These are phyloP conservation scores for Arthrobotrys megalospora DNA, from an alignment of 2,329 filamentous ascomycete species.

Conservation along the genomic window DNA sequence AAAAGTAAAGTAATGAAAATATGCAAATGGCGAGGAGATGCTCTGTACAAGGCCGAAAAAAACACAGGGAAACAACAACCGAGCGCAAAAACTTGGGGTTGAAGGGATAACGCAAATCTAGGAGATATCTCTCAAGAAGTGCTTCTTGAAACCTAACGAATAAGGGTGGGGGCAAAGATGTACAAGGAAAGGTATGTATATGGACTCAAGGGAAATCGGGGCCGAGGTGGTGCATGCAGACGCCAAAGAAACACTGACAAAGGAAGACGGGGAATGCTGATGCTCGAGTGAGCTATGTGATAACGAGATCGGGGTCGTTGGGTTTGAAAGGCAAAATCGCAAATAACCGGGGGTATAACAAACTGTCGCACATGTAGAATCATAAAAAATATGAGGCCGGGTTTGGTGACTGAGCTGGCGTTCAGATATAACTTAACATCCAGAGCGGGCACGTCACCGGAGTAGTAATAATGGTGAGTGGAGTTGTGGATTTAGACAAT, in stretches of 20 bases:
- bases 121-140: slow-evolving; percentile 14
- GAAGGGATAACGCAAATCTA: slow-evolving; percentile 15
- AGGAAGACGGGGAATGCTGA: slow-evolving; percentile 45
- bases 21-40: slow-evolving; percentile 45
- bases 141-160: slow-evolving; percentile 15
- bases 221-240: slow-evolving; percentile 60
- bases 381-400: slow-evolving; percentile 15
- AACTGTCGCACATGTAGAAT: slow-evolving; percentile 39
- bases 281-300: slow-evolving; percentile 43
- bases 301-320: slow-evolving; percentile 33
- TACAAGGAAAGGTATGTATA: slow-evolving; percentile 60
- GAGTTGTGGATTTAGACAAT: slow-evolving; percentile 40
- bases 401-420: slow-evolving; percentile 9
- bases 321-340: neutral
- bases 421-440: neutral
- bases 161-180: slow-evolving; percentile 53
- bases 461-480: neutral
- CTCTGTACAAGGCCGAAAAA: slow-evolving; percentile 55
- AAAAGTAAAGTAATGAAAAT: slow-evolving; percentile 18
- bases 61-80: slow-evolving; percentile 39
- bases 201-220: slow-evolving; percentile 56
- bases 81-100: slow-evolving; percentile 12
- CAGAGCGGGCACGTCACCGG: neutral
- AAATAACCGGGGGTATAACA: slow-evolving; percentile 42
- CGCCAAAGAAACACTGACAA: slow-evolving; percentile 59